These are phyloP conservation scores for Pichia sp. DNA, from an alignment of 1,139 yeast species.

Conservation along the genomic window DNA sequence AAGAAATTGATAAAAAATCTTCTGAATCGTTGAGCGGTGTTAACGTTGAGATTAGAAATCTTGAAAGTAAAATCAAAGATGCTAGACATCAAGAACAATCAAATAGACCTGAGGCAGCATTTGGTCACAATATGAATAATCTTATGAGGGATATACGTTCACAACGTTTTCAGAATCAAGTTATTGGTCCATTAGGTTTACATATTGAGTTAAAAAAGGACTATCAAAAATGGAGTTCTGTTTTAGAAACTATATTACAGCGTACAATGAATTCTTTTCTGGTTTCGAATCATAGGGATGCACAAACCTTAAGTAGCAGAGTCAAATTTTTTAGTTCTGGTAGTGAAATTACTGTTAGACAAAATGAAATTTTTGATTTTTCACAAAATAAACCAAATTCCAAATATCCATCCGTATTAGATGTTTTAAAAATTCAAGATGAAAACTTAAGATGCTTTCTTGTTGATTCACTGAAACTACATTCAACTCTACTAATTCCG, in stretches of 20 bases:
- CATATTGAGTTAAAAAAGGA: slow-evolving; percentile 51
- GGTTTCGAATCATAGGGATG: slow-evolving; percentile 61
- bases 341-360: slow-evolving; percentile 46
- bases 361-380: slow-evolving; percentile 51
- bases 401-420: slow-evolving; percentile 43
- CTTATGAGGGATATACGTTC: slow-evolving; percentile 37
- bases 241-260: slow-evolving; percentile 50
- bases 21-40: slow-evolving; percentile 8
- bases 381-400: slow-evolving; percentile 33
- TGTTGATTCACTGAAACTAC: slow-evolving; percentile 60
- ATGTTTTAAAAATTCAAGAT: slow-evolving; percentile 51
- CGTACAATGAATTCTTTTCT: slow-evolving; percentile 56
- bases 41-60: slow-evolving; percentile 36
- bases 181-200: slow-evolving; percentile 74
- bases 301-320: slow-evolving; percentile 40
- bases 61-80: slow-evolving; percentile 22
- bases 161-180: slow-evolving; percentile 23
- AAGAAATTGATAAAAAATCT: slow-evolving; percentile 3
- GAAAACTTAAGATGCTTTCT: slow-evolving; percentile 53
- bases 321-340: slow-evolving; percentile 33
- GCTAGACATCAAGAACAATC: slow-evolving; percentile 10
- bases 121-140: slow-evolving; percentile 11
- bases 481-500: slow-evolving; percentile 48
- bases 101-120: slow-evolving; percentile 18
- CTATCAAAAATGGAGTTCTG: slow-evolving; percentile 52